These are phyloP conservation scores for Tolypocladium nubicola DNA, from an alignment of 2,329 filamentous ascomycete genomes.

Conservation along the genomic window DNA sequence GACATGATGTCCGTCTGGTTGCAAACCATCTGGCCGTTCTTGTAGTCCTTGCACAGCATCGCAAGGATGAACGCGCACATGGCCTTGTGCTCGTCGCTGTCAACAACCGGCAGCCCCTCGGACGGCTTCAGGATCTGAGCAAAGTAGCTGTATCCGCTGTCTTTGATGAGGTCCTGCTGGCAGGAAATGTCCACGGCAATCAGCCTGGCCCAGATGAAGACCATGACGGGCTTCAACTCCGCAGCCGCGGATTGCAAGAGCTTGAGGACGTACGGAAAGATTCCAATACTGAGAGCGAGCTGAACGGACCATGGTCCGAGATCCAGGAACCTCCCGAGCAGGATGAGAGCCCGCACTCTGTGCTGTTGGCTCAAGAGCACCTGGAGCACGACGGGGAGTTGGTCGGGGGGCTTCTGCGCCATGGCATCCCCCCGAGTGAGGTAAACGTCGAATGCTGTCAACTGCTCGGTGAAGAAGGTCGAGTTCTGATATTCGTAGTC, in stretches of 20 bases:
- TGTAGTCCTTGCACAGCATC: slow-evolving; percentile 93
- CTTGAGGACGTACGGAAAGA: slow-evolving; percentile 98
- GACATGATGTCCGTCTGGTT: slow-evolving; percentile 84
- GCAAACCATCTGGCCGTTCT: slow-evolving; percentile 83
- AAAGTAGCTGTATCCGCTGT: slow-evolving; percentile 96
- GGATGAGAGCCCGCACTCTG: slow-evolving; percentile 76
- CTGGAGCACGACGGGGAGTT: slow-evolving; percentile 91
- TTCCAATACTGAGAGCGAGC: slow-evolving; percentile 90
- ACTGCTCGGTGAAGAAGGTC: slow-evolving; percentile 90
- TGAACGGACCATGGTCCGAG: slow-evolving; percentile 98
- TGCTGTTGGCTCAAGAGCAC: slow-evolving; percentile 94
- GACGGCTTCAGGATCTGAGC: slow-evolving; percentile 81
- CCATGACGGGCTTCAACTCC: slow-evolving; percentile 96
- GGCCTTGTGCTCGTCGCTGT: slow-evolving; percentile 87
- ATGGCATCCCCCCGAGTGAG: slow-evolving; percentile 70
- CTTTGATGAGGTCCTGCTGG: slow-evolving; percentile 88
- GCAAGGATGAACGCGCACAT: slow-evolving; percentile 98
- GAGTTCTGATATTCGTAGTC: slow-evolving; percentile 94
- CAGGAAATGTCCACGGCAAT: slow-evolving; percentile 91
- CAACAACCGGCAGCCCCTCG: slow-evolving; percentile 73
- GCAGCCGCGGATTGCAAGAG: slow-evolving; percentile 87
- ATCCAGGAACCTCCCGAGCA: slow-evolving; percentile 88
- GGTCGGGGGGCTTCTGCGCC: slow-evolving; percentile 80
- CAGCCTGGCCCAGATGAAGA: slow-evolving; percentile 97
- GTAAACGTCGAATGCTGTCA: slow-evolving; percentile 96